phyloP scores from a whole-genome alignment of 352 stramenopile genomes.

The Globisporangium rhizosaccharum region DNA sequence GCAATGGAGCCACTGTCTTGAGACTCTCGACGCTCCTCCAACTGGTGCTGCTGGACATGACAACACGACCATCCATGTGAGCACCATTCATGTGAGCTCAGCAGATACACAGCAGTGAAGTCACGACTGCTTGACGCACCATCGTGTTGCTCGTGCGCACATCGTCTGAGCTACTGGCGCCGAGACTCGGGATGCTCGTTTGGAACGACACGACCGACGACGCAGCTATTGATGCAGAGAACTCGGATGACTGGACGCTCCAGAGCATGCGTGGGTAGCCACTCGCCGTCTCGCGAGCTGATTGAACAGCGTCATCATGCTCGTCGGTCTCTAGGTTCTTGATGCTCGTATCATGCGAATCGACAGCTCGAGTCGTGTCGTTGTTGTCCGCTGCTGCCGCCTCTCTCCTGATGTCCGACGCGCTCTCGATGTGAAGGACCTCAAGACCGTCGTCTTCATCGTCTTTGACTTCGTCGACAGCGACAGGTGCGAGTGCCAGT shows the following conservation, averaged over 20 bases:
- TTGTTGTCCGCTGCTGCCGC: background rate
- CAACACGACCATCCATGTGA: too few species aligned
- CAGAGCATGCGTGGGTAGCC: background rate
- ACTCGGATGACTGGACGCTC: constrained; percentile 7
- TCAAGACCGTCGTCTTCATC: constrained; percentile 6
- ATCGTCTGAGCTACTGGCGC: constrained; percentile 10
- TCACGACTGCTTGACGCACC: background rate
- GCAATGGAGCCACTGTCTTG: too few species aligned
- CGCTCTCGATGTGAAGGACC: constrained; percentile 4
- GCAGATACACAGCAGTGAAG: too few species aligned
- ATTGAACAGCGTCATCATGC: background rate
- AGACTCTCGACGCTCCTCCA: too few species aligned
- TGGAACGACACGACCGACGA: constrained; percentile 47
- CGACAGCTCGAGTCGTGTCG: too few species aligned
- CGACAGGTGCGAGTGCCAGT: background rate
- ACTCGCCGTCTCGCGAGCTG: background rate
- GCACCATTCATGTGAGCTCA: too few species aligned
- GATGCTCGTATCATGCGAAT: background rate
- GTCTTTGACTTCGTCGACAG: background rate
- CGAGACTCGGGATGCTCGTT: constrained; percentile 37
- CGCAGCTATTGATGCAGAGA: constrained; percentile 23
- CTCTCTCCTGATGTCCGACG: background rate
- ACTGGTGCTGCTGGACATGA: too few species aligned
- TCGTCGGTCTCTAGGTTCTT: background rate
- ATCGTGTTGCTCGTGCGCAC: background rate